Conservation (phyloP, 805 yeast species). For the Yarrowia hollandica region DNA sequence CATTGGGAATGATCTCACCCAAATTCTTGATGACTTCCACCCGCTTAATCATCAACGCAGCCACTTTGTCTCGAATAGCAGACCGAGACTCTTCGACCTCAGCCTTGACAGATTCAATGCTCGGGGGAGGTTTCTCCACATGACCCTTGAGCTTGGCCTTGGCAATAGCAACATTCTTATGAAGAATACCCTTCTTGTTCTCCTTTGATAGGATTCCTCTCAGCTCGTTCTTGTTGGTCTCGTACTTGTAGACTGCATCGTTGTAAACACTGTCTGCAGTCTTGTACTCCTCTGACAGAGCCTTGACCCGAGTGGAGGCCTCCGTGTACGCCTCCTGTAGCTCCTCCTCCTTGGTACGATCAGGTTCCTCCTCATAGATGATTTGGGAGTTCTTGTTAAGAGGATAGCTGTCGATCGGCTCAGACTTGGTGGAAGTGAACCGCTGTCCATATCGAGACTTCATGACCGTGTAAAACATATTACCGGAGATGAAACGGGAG, state of each 20-base stretch:
- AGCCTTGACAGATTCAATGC: neutral
- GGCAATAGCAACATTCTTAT: neutral
- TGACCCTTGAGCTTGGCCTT: neutral
- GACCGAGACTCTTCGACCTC: neutral
- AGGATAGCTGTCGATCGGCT: neutral
- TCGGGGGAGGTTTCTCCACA: neutral
- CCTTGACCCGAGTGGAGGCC: neutral
- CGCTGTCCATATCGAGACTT: conserved; percentile 3
- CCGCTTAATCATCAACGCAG: neutral
- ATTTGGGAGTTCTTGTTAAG: neutral
- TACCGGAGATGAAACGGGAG: neutral
- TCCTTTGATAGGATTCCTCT: neutral
- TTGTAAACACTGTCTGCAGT: neutral
- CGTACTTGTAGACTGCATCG: neutral
- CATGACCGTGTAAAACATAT: neutral
- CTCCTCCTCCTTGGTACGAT: neutral
- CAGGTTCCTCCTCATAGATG: conserved; percentile 16
- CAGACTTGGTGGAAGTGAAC: conserved; percentile 3
- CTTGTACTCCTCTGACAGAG: neutral
- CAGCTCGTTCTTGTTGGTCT: neutral
- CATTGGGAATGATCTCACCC: neutral
- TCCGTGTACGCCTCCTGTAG: conserved; percentile 33
- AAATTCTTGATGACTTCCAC: neutral
- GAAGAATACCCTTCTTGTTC: neutral
- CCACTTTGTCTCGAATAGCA: neutral